phyloP scores from a whole-genome alignment of 2,329 filamentous ascomycete genomes.

The Scolecobasidium constrictum region DNA sequence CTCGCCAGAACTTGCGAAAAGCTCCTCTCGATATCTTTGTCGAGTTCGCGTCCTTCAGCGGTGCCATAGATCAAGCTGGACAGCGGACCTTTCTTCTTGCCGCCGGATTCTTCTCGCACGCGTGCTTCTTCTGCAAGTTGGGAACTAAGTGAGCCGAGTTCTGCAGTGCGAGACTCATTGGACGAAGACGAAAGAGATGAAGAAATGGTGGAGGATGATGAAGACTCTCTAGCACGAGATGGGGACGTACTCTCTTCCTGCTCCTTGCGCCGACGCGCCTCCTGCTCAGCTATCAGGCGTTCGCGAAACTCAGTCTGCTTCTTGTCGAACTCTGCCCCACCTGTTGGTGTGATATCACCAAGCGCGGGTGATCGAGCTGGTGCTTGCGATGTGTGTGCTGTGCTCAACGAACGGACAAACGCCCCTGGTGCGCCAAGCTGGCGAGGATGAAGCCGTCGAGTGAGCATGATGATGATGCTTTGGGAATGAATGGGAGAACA shows the following conservation, averaged over 20 bases:
- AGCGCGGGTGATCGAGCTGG: slow-evolving; percentile 53
- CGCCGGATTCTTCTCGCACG: slow-evolving; percentile 46
- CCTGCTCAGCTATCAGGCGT: slow-evolving; percentile 51
- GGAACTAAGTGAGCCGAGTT: slow-evolving; percentile 51
- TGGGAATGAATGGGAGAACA: too few relatives aligned
- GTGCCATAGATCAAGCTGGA: slow-evolving; percentile 93
- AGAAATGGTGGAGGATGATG: slow-evolving; percentile 21
- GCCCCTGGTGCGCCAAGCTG: background rate
- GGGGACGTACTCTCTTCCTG: slow-evolving; percentile 65
- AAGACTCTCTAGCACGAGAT: slow-evolving; percentile 23
- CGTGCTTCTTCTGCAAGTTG: slow-evolving; percentile 41
- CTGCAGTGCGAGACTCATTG: slow-evolving; percentile 22
- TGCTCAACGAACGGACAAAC: slow-evolving; percentile 4
- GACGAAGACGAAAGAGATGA: slow-evolving; percentile 26
- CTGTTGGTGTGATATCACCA: slow-evolving; percentile 68
- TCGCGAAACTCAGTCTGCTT: slow-evolving; percentile 83
- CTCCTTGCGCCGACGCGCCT: slow-evolving; percentile 62
- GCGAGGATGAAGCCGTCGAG: background rate
- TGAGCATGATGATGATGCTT: too few relatives aligned
- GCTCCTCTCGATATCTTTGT: slow-evolving; percentile 89
- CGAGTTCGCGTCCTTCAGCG: slow-evolving; percentile 85
- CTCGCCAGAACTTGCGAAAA: slow-evolving; percentile 91
- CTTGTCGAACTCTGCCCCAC: slow-evolving; percentile 64
- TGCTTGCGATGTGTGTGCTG: background rate
- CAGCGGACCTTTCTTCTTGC: slow-evolving; percentile 59